Evolutionary conservation across 1,284 basidiomycete species (phyloP).

Genomic region (Papiliotrema flavescens): DNA sequence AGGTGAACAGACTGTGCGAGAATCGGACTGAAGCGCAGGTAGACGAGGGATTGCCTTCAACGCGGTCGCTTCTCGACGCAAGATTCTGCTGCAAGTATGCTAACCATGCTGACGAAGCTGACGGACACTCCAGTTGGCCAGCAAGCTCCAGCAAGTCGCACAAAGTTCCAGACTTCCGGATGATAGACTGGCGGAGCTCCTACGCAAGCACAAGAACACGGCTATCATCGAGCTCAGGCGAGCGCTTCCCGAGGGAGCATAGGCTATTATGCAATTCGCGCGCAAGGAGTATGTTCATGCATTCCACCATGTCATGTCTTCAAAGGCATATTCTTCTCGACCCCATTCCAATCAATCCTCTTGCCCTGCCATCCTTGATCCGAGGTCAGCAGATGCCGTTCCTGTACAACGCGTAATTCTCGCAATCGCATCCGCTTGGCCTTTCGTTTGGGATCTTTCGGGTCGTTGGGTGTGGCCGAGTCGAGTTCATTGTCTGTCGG

Average conservation of each 20-base stretch:
- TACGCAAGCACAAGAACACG: background rate
- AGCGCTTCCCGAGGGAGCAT: background rate
- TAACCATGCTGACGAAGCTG: too few relatives aligned
- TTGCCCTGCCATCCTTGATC: slow-evolving; percentile 37
- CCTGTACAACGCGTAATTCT: slow-evolving; percentile 76
- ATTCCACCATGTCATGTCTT: too few relatives aligned
- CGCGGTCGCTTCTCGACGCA: slow-evolving; percentile 12
- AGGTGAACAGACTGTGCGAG: slow-evolving; percentile 27
- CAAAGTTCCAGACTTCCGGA: background rate
- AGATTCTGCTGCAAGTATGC: slow-evolving; percentile 14
- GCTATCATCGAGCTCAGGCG: background rate
- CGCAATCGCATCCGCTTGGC: slow-evolving; percentile 70
- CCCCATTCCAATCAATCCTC: slow-evolving; percentile 28
- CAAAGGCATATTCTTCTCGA: background rate
- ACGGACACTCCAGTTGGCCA: background rate
- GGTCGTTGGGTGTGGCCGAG: slow-evolving; percentile 28
- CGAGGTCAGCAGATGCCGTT: slow-evolving; percentile 51
- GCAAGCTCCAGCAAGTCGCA: background rate
- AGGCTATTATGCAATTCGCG: too few relatives aligned
- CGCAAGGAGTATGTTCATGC: too few relatives aligned
- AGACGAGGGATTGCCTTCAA: slow-evolving; percentile 1
- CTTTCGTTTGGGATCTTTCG: slow-evolving; percentile 60
- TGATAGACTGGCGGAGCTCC: background rate
- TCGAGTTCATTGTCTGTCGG: slow-evolving; percentile 70
- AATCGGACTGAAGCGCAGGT: background rate